These are phyloP conservation scores for Globomyces pollinis-pini DNA, from an alignment of 192 early-diverging fungal genomes.

Conservation along the genomic window DNA sequence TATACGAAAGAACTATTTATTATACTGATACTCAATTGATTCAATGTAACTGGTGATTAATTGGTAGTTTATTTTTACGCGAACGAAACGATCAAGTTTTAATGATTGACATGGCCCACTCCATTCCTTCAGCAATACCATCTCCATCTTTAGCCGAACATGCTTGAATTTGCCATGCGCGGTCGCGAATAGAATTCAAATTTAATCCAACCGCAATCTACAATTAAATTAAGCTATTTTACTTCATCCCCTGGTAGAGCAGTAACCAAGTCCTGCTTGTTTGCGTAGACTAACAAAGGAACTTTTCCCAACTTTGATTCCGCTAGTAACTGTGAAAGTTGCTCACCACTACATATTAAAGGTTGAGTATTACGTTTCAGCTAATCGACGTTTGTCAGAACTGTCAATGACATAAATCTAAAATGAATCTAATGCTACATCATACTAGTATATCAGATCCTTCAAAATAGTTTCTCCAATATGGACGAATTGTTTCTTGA, in stretches of 20 bases:
- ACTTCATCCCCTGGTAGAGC: constrained; percentile 49
- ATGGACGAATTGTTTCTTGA: constrained; percentile 47
- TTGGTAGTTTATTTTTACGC: neutral
- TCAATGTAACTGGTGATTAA: neutral
- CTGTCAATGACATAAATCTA: constrained; percentile 94
- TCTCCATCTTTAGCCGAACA: constrained; percentile 46
- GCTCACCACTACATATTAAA: constrained; percentile 41
- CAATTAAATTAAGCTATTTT: neutral
- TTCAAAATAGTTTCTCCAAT: constrained; percentile 61
- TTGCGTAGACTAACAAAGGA: constrained; percentile 89
- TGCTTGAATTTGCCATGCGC: constrained; percentile 53
- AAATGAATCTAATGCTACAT: neutral
- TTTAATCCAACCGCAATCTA: constrained; percentile 51
- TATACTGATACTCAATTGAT: neutral
- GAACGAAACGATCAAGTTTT: neutral
- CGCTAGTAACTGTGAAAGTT: constrained; percentile 71
- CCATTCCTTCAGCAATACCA: constrained; percentile 49
- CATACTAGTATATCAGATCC: constrained; percentile 45
- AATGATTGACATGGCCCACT: constrained; percentile 47
- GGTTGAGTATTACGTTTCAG: constrained; percentile 52
- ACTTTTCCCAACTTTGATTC: constrained; percentile 87
- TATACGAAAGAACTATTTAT: neutral
- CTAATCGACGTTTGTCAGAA: constrained; percentile 74
- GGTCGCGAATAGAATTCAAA: constrained; percentile 47
- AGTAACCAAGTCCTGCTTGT: constrained; percentile 87